These are phyloP conservation scores for Rubroshorea leprosula DNA, from an alignment of 345 rosid genomes.

Conservation along the genomic window DNA sequence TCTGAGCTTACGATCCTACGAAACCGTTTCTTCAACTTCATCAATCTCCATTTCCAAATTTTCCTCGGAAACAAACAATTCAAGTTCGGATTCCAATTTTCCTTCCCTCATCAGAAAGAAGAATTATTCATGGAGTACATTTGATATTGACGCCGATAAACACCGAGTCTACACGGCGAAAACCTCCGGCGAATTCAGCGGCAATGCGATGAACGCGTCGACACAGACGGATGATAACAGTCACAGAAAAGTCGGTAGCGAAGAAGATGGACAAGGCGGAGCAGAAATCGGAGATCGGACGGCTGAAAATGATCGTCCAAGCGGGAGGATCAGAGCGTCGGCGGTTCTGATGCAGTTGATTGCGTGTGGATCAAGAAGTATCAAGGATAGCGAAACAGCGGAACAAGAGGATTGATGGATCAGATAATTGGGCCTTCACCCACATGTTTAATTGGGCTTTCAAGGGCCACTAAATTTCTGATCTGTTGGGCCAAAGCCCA, in stretches of 20 bases:
- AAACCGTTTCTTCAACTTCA: slow-evolving; percentile 25
- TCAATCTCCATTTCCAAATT: slow-evolving; percentile 15
- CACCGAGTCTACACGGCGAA: slow-evolving; percentile 23
- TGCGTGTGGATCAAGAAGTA: slow-evolving; percentile 36
- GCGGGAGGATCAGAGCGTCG: slow-evolving; percentile 51
- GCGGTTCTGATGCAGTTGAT: slow-evolving; percentile 47
- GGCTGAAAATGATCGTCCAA: slow-evolving; percentile 23
- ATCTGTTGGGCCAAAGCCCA: too few species aligned
- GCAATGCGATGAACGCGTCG: slow-evolving; percentile 29
- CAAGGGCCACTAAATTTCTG: too few species aligned
- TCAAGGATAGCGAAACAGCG: slow-evolving; percentile 4
- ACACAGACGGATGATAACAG: slow-evolving; percentile 43
- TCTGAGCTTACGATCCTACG: slow-evolving; percentile 24
- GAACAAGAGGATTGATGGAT: not conserved
- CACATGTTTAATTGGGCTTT: not conserved
- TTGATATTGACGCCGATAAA: slow-evolving; percentile 13
- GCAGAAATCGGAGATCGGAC: slow-evolving; percentile 36
- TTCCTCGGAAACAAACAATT: slow-evolving; percentile 23
- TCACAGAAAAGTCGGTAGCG: slow-evolving; percentile 1
- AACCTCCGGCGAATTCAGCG: slow-evolving; percentile 14
- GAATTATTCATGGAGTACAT: slow-evolving; percentile 18
- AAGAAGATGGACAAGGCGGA: not conserved
- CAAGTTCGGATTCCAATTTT: slow-evolving; percentile 24
- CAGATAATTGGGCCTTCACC: not conserved
- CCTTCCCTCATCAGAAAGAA: slow-evolving; percentile 7